phyloP scores from a whole-genome alignment of 257 asterid species.

The Solanum bulbocastanum region DNA sequence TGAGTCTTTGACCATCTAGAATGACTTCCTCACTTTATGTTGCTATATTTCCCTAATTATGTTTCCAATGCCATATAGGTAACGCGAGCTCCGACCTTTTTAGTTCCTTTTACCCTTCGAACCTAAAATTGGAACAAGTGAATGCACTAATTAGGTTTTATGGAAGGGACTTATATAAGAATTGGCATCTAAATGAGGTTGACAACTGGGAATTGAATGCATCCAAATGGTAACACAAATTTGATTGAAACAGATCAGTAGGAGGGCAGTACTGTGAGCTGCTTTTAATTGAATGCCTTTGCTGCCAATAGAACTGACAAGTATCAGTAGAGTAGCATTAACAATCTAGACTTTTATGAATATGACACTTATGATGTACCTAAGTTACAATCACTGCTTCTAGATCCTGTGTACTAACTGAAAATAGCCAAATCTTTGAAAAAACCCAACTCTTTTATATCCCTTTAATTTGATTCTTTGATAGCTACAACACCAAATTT shows the following conservation, averaged over 20 bases:
- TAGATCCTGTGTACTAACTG: background rate
- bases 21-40: background rate
- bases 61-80: background rate
- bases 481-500: background rate
- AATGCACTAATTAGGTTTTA: background rate
- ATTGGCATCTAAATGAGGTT: background rate
- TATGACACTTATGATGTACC: background rate
- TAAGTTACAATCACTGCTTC: background rate
- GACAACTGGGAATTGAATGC: background rate
- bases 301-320: background rate
- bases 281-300: background rate
- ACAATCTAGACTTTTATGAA: background rate
- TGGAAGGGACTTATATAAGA: background rate
- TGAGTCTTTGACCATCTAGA: background rate
- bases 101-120: background rate
- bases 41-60: background rate
- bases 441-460: background rate
- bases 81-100: background rate
- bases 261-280: background rate
- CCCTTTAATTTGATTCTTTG: background rate
- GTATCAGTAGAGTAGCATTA: background rate
- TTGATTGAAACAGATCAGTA: background rate
- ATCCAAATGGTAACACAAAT: background rate
- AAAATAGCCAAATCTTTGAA: background rate
- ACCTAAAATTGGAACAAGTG: background rate